Conservation (phyloP, 192 early-diverging fungal genomes). For the Coemansia sp. region DNA sequence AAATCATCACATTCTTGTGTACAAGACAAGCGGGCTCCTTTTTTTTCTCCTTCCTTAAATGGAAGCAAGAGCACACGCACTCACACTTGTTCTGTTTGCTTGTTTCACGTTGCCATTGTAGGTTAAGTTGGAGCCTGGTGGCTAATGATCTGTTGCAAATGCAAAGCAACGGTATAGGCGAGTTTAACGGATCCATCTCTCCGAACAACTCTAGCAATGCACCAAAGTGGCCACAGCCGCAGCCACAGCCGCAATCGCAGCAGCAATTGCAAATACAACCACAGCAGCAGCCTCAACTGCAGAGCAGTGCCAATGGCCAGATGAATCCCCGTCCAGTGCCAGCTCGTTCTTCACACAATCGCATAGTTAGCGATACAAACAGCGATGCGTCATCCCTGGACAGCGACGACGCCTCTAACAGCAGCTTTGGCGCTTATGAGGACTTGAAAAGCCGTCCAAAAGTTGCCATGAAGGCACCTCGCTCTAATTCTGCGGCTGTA, state of each 20-base stretch:
- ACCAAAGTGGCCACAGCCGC: neutral
- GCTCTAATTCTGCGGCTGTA: slow-evolving; percentile 23
- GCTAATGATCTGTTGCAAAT: slow-evolving; percentile 24
- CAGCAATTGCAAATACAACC: slow-evolving; percentile 7
- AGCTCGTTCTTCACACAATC: slow-evolving; percentile 38
- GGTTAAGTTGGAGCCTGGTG: neutral
- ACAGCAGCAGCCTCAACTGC: slow-evolving; percentile 6
- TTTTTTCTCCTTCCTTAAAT: neutral
- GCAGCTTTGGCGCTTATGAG: slow-evolving; percentile 44
- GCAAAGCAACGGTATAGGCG: slow-evolving; percentile 52
- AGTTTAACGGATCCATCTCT: slow-evolving; percentile 9
- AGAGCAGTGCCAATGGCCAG: slow-evolving; percentile 6
- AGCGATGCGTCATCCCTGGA: slow-evolving; percentile 44
- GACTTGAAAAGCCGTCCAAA: slow-evolving; percentile 25
- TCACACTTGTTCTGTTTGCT: neutral
- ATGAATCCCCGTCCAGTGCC: slow-evolving; percentile 27
- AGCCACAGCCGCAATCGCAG: neutral
- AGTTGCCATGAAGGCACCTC: slow-evolving; percentile 52
- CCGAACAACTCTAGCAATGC: slow-evolving; percentile 11
- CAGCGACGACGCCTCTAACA: slow-evolving; percentile 24
- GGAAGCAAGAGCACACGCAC: neutral
- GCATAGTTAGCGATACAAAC: slow-evolving; percentile 53
- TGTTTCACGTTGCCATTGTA: neutral
- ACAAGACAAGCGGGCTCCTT: neutral
- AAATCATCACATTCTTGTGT: slow-evolving; percentile 4